A percentile compares a stretch with the other conserved stretches of the same genome.
These are phyloP conservation scores for Aspergillus persii DNA, from an alignment of 2,329 filamentous ascomycete species.

Conservation along the genomic window DNA sequence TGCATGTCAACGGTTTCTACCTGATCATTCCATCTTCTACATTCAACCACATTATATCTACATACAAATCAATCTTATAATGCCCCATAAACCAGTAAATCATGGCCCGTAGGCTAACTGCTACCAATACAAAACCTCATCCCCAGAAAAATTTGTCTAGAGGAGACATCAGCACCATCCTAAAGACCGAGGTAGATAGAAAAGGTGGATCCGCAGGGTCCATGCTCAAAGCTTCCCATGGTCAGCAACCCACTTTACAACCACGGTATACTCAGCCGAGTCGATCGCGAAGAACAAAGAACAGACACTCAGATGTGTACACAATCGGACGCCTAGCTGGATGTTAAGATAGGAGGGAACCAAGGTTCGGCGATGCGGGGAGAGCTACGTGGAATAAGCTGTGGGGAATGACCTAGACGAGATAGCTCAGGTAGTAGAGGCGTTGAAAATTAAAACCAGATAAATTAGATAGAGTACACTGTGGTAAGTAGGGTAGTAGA, in stretches of 20 bases:
- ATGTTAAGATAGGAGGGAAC: background rate
- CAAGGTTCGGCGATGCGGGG: background rate
- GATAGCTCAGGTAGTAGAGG: too few species aligned
- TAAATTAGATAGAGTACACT: background rate
- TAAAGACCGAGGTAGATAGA: background rate
- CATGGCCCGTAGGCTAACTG: background rate
- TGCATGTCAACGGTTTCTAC: background rate
- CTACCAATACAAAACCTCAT: background rate
- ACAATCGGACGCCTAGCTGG: background rate
- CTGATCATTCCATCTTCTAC: background rate
- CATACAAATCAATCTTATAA: background rate
- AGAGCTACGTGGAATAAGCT: background rate
- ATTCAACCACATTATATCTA: background rate
- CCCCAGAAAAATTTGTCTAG: background rate
- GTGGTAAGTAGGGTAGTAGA: background rate
- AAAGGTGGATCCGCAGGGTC: background rate
- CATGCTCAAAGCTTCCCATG: background rate
- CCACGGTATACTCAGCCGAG: background rate
- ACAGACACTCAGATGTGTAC: background rate
- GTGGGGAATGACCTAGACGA: background rate
- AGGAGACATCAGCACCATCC: background rate
- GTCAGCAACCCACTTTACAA: background rate
- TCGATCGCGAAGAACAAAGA: background rate
- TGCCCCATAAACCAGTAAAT: background rate
- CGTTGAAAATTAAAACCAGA: too few species aligned